Base-by-base conservation (phyloP, 2,329 filamentous ascomycete species). In the Scorias spongiosa region DNA sequence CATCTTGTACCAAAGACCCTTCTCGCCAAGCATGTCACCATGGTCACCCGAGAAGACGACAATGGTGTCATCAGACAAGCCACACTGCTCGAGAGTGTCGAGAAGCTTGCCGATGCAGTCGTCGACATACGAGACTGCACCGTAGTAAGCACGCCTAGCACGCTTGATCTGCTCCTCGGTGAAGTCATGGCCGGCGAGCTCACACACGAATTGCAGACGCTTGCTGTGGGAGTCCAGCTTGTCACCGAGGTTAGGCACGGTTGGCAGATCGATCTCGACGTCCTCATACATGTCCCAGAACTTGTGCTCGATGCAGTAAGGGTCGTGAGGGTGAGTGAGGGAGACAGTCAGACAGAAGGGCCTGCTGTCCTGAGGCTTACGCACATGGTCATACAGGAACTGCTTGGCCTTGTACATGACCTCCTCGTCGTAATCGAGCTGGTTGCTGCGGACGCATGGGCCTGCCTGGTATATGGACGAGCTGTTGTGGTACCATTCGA, bases 401-500 rank as follows among this genome's bases (percentile, higher is more conserved):
- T 94, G 87, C 37, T 79, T 83, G 42, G 84, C 84, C 62, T 81
- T 84, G 69, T 84, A 89, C 79, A 95, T 89, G 61, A 94, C 86
- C 65, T 95, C 88, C 66, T 94, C 88, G 56, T 95, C 88, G 55
- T 89, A 95, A 62, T 95, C 88, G 42, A 95, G 74, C 70, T 95
- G 88, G 66, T 95, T 95, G 65, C 85, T 93, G 51, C 87, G 77
- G 36, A 93, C 81, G 55, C 87, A 93, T 28, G 81, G 77, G 9
- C 88, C 88, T 1, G 88, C 88, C 63, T 95, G 86, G 57, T 89
- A 70, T 53, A 95, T 89, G 6, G 87, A 94, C 57, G 84, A 88
- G 65, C 88, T 87, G 62, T 95, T 94, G 70, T 95, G 88, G 61
- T 91, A 95, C 84, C 87, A 95, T 65, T 95, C 88, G 37, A 89